phyloP scores from a whole-genome alignment of 176 grass and related monocot species.

The Avena eriantha region DNA sequence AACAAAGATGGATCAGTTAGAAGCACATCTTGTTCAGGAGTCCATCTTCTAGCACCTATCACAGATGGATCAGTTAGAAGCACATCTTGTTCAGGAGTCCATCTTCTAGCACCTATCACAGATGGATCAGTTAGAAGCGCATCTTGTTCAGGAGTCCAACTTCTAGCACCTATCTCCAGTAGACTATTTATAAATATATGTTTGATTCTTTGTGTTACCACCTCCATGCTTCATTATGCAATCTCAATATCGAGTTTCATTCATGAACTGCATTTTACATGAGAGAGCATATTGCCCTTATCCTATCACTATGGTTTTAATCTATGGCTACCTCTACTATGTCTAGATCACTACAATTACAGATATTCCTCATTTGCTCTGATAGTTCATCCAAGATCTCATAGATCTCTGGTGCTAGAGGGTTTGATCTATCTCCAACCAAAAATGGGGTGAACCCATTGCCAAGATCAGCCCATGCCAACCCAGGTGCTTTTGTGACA shows the following conservation, averaged over 20 bases:
- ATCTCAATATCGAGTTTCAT: slow-evolving; percentile 20
- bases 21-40: not conserved
- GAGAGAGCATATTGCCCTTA: not conserved
- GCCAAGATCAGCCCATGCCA: slow-evolving; percentile 76
- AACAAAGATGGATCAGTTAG: not conserved
- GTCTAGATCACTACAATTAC: slow-evolving; percentile 38
- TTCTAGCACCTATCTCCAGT: not conserved
- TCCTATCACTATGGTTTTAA: slow-evolving; percentile 3
- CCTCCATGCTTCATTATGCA: not conserved
- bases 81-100: not conserved
- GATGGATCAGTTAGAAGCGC: not conserved
- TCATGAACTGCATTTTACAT: slow-evolving; percentile 10
- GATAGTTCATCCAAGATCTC: slow-evolving; percentile 58
- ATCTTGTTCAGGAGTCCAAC: not conserved
- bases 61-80: not conserved
- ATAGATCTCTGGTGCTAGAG: slow-evolving; percentile 62
- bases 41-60: not conserved
- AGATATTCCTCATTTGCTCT: slow-evolving; percentile 56
- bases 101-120: not conserved
- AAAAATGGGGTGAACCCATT: slow-evolving; percentile 67
- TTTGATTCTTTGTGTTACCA: not conserved
- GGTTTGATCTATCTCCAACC: slow-evolving; percentile 62
- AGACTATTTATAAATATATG: not conserved
- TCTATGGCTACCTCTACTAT: slow-evolving; percentile 22
- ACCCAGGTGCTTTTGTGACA: slow-evolving; percentile 62